Conservation (phyloP, 148 eudicot genomes). For the Rhododendron mucronatum region DNA sequence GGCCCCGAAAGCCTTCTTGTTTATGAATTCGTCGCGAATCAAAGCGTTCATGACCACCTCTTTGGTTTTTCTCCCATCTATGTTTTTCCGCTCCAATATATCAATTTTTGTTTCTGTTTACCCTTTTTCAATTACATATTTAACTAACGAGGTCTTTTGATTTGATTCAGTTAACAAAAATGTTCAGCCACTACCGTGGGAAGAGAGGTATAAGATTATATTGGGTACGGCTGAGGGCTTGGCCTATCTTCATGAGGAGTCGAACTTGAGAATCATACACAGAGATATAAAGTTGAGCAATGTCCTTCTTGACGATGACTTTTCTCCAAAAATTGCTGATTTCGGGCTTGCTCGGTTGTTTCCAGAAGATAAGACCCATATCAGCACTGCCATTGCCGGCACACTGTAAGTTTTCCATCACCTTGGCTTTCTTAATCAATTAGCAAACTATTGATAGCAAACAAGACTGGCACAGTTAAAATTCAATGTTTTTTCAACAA, state of each 20-base stretch:
- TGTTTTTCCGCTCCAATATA: background rate
- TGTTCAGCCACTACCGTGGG: constrained; percentile 36
- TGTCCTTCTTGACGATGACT: constrained; percentile 39
- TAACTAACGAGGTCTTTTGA: background rate
- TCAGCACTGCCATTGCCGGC: constrained; percentile 61
- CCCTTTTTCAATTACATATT: background rate
- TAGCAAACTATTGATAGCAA: background rate
- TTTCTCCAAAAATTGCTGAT: constrained; percentile 56
- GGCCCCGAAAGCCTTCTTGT: constrained; percentile 63
- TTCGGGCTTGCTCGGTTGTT: constrained; percentile 52
- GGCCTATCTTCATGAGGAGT: constrained; percentile 51
- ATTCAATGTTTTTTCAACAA: background rate
- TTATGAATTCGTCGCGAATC: constrained; percentile 49
- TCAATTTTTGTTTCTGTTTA: background rate
- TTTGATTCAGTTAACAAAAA: constrained; percentile 19
- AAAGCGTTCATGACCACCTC: constrained; percentile 33
- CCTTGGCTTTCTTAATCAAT: background rate
- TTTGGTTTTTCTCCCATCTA: constrained; percentile 24
- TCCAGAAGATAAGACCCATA: constrained; percentile 47
- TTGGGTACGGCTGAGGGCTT: constrained; percentile 56
- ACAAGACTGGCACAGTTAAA: background rate
- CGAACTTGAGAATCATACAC: constrained; percentile 46
- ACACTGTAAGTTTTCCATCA: constrained; percentile 38
- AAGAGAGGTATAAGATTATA: constrained; percentile 36
- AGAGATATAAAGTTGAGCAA: constrained; percentile 56